phyloP scores from a whole-genome alignment of 1,139 yeast genomes.

The Sugiyamaella neomexicana region DNA sequence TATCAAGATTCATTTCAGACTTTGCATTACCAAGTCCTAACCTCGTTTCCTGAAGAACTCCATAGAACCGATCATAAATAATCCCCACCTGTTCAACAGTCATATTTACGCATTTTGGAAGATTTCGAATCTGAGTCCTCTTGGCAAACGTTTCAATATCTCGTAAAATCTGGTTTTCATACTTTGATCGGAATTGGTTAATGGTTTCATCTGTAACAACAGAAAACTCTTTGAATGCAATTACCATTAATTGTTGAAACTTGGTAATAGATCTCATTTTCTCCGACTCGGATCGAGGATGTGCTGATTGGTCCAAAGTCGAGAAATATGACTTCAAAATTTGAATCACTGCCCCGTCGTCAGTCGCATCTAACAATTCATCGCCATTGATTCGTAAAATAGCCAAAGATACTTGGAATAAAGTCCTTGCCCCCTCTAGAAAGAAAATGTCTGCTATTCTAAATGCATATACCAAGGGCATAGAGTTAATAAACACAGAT shows the following conservation, averaged over 20 bases:
- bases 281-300: constrained; percentile 67
- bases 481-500: constrained; percentile 82
- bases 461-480: constrained; percentile 94
- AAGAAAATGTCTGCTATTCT: constrained; percentile 90
- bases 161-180: constrained; percentile 73
- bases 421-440: constrained; percentile 82
- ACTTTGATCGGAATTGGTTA: constrained; percentile 64
- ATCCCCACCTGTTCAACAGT: constrained; percentile 59
- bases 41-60: constrained; percentile 70
- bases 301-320: constrained; percentile 75
- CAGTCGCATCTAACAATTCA: constrained; percentile 71
- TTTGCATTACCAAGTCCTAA: constrained; percentile 61
- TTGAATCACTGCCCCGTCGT: constrained; percentile 89
- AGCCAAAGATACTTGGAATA: constrained; percentile 93
- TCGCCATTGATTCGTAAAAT: constrained; percentile 85
- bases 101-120: constrained; percentile 70
- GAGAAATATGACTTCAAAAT: constrained; percentile 80
- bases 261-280: constrained; percentile 69
- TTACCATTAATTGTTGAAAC: constrained; percentile 87
- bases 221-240: constrained; percentile 88
- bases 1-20: constrained; percentile 67
- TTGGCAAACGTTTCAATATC: constrained; percentile 90
- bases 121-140: constrained; percentile 82
- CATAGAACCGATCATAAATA: constrained; percentile 82
- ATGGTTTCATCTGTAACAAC: constrained; percentile 75